A percentile compares a stretch with the other conserved stretches of the same genome.
Evolutionary conservation across 169 alveolate genomes (phyloP).

Genomic region (Eimeria brunetti): DNA sequence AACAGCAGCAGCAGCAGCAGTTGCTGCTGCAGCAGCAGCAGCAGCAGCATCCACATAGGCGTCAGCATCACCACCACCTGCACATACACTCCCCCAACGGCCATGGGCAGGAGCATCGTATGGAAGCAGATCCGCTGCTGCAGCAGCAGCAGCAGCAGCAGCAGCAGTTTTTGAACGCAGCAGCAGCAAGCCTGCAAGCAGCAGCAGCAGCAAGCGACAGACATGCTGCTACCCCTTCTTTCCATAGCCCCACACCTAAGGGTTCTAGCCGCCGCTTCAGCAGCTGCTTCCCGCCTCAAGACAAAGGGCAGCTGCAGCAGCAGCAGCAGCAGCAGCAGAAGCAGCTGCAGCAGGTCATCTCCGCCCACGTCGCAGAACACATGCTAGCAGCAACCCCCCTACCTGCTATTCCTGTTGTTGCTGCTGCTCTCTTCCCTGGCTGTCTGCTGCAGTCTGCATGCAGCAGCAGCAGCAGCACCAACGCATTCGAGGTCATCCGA

Average conservation of each 20-base stretch:
- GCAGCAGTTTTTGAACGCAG: neutral
- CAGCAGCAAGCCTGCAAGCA: neutral
- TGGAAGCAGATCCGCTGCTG: neutral
- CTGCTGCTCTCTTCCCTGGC: slow-evolving; percentile 64
- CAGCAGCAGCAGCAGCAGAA: slow-evolving; percentile 50
- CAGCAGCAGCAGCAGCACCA: slow-evolving; percentile 56
- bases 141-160: slow-evolving; percentile 61
- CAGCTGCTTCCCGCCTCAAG: slow-evolving; percentile 48
- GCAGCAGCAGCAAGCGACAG: slow-evolving; percentile 45
- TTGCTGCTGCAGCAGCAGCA: neutral
- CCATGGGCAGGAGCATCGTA: neutral
- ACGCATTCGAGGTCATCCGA: slow-evolving; percentile 36
- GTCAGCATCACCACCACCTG: neutral
- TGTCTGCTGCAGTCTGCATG: slow-evolving; percentile 27
- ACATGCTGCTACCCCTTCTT: slow-evolving; percentile 26
- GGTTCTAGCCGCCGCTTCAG: slow-evolving; percentile 37
- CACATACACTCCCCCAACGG: neutral
- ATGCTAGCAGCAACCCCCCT: slow-evolving; percentile 48
- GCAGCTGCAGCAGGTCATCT: slow-evolving; percentile 13
- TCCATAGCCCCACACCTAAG: slow-evolving; percentile 7
- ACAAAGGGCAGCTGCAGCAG: slow-evolving; percentile 14
- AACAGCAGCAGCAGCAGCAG: neutral
- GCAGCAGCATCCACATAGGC: slow-evolving; percentile 27
- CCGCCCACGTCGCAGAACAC: slow-evolving; percentile 37
- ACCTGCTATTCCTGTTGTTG: slow-evolving; percentile 48